Base-by-base conservation (phyloP, 345 rosid genomes). In the Hypericum androsaemum region DNA sequence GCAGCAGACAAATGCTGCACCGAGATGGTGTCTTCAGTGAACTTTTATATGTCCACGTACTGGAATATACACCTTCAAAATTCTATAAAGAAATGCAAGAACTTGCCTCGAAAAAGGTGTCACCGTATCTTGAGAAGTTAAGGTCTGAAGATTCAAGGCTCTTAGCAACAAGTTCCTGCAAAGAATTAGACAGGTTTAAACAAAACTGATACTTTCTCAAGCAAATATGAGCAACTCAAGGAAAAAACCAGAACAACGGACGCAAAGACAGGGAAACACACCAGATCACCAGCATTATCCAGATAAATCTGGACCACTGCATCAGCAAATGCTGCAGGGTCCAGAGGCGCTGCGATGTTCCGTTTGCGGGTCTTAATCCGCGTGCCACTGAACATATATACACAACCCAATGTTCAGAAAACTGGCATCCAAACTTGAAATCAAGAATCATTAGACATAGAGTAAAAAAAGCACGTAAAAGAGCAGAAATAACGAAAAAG, bases 301-400 rank as follows among this genome's bases (percentile, higher is more conserved):
- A 81, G 54, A 59, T 92, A 92, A 55, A 92, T 88, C 90, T 80
- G 86, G 75, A 92, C 86, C 84, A 92, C 94, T 66, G 88, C 95
- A 83, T 85, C 97, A 17, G 98, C 77, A 74, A 88, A 88, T 22
- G 94, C 84, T 64, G 95, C 88, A 88, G 98, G 94, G 88, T 85
- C 97, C 76, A 85, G 76, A 8, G 98, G 97, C 11, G 90, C 90
- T 7, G 97, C 84, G 52, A 92, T 92, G 64, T 92, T 92, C 83
- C 97, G 83, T 77, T 92, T 92, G 95, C 97, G 95, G 97, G 97
- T 76, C 97, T 92, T 92, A 88, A 92, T 92, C 97, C 97, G 97
- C 95, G 95, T 82, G 61, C 98, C 97, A 68, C 97, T 88, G 73
- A 49, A 56, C 43, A 67, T 3, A 39, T 7, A 68, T 12, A 57